Conservation (phyloP, 768 basidiomycete species). For the Coprinopsis strossmayeri region DNA sequence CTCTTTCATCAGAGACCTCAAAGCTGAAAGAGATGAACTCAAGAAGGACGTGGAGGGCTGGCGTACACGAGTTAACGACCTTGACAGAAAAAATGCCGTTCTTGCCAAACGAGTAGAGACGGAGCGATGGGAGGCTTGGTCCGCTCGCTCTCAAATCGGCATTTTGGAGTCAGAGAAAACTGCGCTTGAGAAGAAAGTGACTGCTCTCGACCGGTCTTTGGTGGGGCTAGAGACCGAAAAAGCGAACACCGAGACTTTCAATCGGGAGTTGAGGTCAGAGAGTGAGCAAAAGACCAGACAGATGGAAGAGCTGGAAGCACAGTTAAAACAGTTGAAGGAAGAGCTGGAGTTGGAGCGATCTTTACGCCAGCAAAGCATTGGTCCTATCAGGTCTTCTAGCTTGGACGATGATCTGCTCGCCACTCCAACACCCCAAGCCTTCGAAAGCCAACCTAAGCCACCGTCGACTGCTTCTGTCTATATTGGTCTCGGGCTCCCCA, state of each 20-base stretch:
- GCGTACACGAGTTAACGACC: constrained; percentile 67
- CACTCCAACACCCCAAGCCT: constrained; percentile 13
- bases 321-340: constrained; percentile 33
- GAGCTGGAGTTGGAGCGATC: constrained; percentile 24
- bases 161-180: constrained; percentile 62
- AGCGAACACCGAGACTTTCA: constrained; percentile 18
- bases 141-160: constrained; percentile 67
- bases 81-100: constrained; percentile 63
- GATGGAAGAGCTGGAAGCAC: constrained; percentile 38
- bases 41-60: constrained; percentile 86
- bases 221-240: constrained; percentile 23
- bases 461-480: neutral
- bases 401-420: constrained; percentile 32
- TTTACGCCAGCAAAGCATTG: constrained; percentile 18
- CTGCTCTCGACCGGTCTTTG: constrained; percentile 27
- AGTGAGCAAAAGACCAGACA: constrained; percentile 29
- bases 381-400: constrained; percentile 29
- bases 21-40: constrained; percentile 84
- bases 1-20: constrained; percentile 67
- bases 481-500: constrained; percentile 17
- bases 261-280: constrained; percentile 25
- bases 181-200: constrained; percentile 44
- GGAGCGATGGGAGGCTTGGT: constrained; percentile 81
- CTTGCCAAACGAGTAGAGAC: constrained; percentile 65
- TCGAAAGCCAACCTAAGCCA: constrained; percentile 4